phyloP scores from a whole-genome alignment of 78 protist genomes.

The Chrysochromulina tobinii region DNA sequence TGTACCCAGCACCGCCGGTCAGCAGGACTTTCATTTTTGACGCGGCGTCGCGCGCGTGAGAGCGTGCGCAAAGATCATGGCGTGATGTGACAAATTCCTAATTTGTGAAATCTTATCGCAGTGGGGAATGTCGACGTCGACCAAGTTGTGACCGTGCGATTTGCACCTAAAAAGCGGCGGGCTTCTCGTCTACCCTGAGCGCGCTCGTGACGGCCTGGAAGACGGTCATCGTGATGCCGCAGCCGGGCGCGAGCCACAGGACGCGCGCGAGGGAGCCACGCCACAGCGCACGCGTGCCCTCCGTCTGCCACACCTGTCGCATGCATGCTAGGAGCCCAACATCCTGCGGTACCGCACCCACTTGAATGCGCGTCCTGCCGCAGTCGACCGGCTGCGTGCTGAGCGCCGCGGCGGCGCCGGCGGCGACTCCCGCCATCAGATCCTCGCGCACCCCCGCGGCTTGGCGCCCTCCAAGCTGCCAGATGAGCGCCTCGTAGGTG shows the following conservation, averaged over 20 bases:
- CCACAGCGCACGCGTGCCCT: not conserved
- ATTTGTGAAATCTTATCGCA: no score
- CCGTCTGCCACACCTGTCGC: not conserved
- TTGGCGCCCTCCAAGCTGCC: no score
- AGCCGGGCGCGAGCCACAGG: not conserved
- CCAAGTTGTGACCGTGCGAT: no score
- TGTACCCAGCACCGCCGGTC: conserved; percentile 96
- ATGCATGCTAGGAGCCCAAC: not conserved
- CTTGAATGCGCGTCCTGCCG: not conserved
- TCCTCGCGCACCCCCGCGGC: no score
- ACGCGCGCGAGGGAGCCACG: not conserved
- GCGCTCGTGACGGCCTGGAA: not conserved
- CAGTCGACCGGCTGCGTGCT: conserved; percentile 1
- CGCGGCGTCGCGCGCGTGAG: no score
- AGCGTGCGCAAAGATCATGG: no score
- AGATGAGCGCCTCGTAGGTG: not conserved
- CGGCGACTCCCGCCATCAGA: not conserved
- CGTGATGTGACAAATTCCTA: no score
- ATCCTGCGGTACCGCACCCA: not conserved
- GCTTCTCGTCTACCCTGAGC: not conserved
- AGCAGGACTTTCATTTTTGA: not conserved
- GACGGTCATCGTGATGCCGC: not conserved
- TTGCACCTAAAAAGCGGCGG: no score
- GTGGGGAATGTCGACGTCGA: no score
- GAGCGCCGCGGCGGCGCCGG: conserved; percentile 1